These are phyloP conservation scores for Eimeria brunetti DNA, from an alignment of 169 alveolate species.

Conservation along the genomic window DNA sequence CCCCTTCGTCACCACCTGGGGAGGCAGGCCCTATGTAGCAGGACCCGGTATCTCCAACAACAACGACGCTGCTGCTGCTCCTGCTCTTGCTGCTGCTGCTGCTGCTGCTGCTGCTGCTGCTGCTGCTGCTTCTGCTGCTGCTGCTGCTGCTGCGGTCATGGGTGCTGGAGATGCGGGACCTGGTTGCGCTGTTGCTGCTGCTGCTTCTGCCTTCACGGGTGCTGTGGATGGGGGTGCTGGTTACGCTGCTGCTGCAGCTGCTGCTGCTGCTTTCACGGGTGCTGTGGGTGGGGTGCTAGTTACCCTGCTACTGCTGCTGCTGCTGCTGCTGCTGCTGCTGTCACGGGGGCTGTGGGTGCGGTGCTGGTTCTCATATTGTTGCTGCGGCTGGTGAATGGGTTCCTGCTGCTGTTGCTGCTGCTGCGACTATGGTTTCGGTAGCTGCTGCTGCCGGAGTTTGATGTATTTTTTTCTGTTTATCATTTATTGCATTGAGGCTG, in stretches of 20 bases:
- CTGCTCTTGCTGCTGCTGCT: conserved; percentile 3
- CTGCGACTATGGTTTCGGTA: not conserved
- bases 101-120: not conserved
- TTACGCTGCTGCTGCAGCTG: not conserved
- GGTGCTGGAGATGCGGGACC: not conserved
- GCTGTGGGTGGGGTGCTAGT: not conserved
- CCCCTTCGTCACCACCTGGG: conserved; percentile 43
- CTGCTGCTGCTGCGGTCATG: not conserved
- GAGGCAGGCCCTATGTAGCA: not conserved
- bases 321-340: conserved; percentile 47
- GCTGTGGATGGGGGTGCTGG: not conserved
- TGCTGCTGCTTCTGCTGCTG: conserved; percentile 1
- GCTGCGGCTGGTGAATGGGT: not conserved
- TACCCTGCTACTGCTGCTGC: conserved; percentile 1
- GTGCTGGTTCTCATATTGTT: too few relatives aligned
- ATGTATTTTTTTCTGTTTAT: too few relatives aligned
- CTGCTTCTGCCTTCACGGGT: too few relatives aligned
- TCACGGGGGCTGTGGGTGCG: too few relatives aligned
- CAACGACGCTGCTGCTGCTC: not conserved
- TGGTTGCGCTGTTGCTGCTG: not conserved
- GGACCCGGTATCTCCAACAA: not conserved
- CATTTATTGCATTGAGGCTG: too few relatives aligned
- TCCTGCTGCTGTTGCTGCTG: not conserved
- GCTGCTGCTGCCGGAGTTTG: too few relatives aligned
- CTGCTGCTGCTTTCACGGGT: not conserved